A percentile compares a stretch with the other conserved stretches of the same genome.
Evolutionary conservation across 169 alveolate genomes (phyloP).

Genomic region (Plasmodium berghei): DNA sequence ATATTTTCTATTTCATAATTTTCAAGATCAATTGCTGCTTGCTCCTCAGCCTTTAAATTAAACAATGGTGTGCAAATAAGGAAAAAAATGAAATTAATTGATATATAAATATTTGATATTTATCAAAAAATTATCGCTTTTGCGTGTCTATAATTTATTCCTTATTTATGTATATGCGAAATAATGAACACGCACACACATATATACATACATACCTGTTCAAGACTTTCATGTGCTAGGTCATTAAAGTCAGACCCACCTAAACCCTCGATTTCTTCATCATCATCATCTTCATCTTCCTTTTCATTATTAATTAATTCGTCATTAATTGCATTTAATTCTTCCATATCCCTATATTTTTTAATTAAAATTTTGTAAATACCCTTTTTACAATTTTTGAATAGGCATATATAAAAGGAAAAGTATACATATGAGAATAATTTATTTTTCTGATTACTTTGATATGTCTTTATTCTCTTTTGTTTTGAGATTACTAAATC

Average conservation of each 20-base stretch:
- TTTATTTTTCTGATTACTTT: constrained; percentile 34
- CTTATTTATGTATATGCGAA: not conserved
- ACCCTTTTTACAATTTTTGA: not conserved
- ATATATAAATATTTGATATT: not conserved
- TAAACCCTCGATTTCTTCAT: constrained; percentile 42
- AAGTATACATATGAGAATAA: not conserved
- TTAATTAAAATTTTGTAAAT: constrained; percentile 1
- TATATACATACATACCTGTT: constrained; percentile 9
- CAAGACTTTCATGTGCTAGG: constrained; percentile 58
- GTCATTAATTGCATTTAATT: constrained; percentile 38
- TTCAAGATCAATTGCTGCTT: constrained; percentile 73
- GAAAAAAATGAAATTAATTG: not conserved
- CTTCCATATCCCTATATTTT: constrained; percentile 41
- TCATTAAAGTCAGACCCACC: constrained; percentile 36
- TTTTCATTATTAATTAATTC: constrained; percentile 59
- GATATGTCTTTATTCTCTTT: constrained; percentile 41
- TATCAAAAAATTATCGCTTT: not conserved
- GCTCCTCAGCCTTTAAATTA: constrained; percentile 52
- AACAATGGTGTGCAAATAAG: not conserved
- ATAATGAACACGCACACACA: not conserved
- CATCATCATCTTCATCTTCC: constrained; percentile 68
- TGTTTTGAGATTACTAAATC: constrained; percentile 32
- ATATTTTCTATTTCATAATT: constrained; percentile 65
- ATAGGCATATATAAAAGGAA: not conserved
- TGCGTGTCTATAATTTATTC: not conserved